Evolutionary conservation across 768 basidiomycete species (phyloP).

Genomic region (Tricholoma bakamatsutake): DNA sequence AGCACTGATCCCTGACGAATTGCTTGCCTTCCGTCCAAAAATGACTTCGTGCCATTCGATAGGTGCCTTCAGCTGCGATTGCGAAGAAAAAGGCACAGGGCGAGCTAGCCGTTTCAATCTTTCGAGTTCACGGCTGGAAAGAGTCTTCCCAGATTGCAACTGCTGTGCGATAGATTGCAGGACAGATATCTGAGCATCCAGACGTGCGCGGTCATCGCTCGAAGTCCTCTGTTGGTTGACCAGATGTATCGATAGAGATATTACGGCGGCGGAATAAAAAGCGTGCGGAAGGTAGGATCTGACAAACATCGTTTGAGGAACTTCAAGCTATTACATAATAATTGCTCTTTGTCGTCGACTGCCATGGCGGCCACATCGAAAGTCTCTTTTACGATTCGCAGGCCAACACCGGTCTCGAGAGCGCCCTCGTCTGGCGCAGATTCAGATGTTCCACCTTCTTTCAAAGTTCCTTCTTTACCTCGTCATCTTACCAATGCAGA

Average conservation of each 20-base stretch:
- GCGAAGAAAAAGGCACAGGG: conserved; percentile 7
- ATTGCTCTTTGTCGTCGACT: conserved; percentile 3
- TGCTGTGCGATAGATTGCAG: conserved; percentile 53
- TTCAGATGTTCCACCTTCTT: conserved; percentile 43
- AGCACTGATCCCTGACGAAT: conserved; percentile 22
- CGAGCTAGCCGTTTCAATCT: conserved; percentile 50
- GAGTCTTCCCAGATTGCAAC: conserved; percentile 38
- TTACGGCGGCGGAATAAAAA: conserved; percentile 58
- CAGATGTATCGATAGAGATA: conserved; percentile 63
- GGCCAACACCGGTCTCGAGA: conserved; percentile 67
- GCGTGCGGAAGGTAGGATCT: conserved; percentile 54
- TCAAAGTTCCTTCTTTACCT: conserved; percentile 59
- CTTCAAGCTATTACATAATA: background rate
- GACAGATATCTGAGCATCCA: conserved; percentile 55
- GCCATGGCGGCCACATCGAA: conserved; percentile 26
- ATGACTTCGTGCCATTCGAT: conserved; percentile 49
- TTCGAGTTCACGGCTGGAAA: conserved; percentile 46
- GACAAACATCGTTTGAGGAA: background rate
- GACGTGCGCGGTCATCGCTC: conserved; percentile 48
- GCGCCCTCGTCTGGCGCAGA: conserved; percentile 59
- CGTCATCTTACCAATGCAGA: conserved; percentile 38
- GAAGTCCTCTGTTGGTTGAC: conserved; percentile 44
- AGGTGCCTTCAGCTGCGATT: conserved; percentile 13
- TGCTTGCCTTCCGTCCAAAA: conserved; percentile 32
- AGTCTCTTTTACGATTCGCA: conserved; percentile 81